Conservation (phyloP, 768 basidiomycete genomes). For the Scleroderma bovista region DNA sequence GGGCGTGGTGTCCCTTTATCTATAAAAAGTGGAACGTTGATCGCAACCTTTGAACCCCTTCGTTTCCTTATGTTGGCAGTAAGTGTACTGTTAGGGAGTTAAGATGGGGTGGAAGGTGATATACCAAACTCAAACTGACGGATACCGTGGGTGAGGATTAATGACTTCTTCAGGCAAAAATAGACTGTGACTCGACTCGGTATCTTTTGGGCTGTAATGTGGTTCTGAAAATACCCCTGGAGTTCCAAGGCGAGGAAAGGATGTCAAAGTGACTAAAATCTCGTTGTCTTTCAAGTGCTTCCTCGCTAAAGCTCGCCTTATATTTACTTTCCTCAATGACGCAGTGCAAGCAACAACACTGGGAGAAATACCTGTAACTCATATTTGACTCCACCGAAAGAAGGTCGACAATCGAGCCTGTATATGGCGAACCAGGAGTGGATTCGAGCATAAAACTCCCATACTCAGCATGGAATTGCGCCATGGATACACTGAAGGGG, state of each 20-base stretch:
- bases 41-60: slow-evolving; percentile 89
- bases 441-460: slow-evolving; percentile 98
- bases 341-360: neutral
- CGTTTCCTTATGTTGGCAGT: slow-evolving; percentile 92
- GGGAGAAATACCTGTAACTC: slow-evolving; percentile 69
- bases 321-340: slow-evolving; percentile 3
- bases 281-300: slow-evolving; percentile 81
- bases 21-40: slow-evolving; percentile 90
- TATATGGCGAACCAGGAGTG: slow-evolving; percentile 93
- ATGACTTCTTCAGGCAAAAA: slow-evolving; percentile 96
- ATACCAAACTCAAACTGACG: slow-evolving; percentile 53
- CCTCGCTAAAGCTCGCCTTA: slow-evolving; percentile 77
- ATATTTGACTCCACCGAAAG: slow-evolving; percentile 91
- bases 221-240: slow-evolving; percentile 92
- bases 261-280: slow-evolving; percentile 87
- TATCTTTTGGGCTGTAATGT: slow-evolving; percentile 64
- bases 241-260: slow-evolving; percentile 90
- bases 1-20: slow-evolving; percentile 84
- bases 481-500: slow-evolving; percentile 56
- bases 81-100: slow-evolving; percentile 61
- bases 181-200: slow-evolving; percentile 85
- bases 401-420: slow-evolving; percentile 79
- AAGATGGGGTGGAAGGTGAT: slow-evolving; percentile 4
- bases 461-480: slow-evolving; percentile 97
- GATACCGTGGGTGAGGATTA: slow-evolving; percentile 96